Base-by-base conservation (phyloP, 2,329 filamentous ascomycete genomes). In the Sporothrix luriei region DNA sequence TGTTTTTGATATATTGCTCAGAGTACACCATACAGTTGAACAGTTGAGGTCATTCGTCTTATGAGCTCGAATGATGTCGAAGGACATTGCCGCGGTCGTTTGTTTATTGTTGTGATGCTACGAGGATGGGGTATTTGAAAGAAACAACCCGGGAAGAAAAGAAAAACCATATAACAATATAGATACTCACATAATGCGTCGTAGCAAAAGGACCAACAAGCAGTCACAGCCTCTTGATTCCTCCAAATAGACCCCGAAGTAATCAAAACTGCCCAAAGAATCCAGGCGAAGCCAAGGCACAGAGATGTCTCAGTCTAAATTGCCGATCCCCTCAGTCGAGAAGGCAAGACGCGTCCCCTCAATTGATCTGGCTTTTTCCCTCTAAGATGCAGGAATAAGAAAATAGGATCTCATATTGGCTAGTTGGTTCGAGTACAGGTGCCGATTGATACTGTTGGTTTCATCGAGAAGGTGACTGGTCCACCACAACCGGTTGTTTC, bases 271-370 rank as follows among this genome's bases (percentile, higher is more conserved):
- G 9, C 33, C 33, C 33, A 6, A 33, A 33, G 13, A 43, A n/a
- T 21, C 21, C 40, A 48, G 19, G 21, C 24, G 13, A 29, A 59
- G 24, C 33, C 59, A 64, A 48, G 59, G 40, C 59, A 61, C 59
- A 64, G 59, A 46, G 21, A 33, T 66, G 64, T 66, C 64, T 66
- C 64, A 52, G 26, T n/a, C 48, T n/a, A 14, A n/a, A 40, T 24
- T 54, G 48, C 48, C 54, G 46, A 40, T 68, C 40, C 13, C 10
- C 26, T 57, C 5, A 21, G 43, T 24, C 14, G 19, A n/a, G 5
- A 10, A 40, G 19, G 33, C 11, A 16, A 43, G 49, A 64, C 59
- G 59, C 59, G 40, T 43, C 55, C 26, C n/a, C 24, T 38, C 9
- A 21, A 21, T 67, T 55, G 2, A 5, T 48, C n/a, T 57, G 4